Evolutionary conservation across 2,329 filamentous ascomycete genomes (phyloP).

Genomic region (Drechslerella dactyloides): DNA sequence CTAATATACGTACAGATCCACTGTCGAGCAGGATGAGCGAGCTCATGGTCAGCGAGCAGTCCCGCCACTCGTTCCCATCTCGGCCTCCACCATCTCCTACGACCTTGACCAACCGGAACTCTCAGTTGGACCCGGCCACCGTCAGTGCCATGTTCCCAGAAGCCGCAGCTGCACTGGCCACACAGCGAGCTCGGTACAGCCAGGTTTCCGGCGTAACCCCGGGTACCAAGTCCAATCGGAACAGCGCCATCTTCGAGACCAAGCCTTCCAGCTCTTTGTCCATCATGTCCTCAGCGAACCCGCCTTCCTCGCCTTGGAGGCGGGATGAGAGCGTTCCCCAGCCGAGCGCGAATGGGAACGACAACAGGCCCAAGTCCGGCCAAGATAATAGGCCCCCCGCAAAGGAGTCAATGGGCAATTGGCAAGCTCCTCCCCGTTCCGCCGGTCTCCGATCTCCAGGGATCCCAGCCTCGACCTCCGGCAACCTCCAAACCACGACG

Average conservation of each 20-base stretch:
- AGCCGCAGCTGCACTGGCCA: conserved; percentile 95
- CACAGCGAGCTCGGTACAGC: conserved; percentile 96
- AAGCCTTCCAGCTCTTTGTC: conserved; percentile 61
- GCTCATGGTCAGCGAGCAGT: conserved; percentile 92
- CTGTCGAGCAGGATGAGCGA: conserved; percentile 96
- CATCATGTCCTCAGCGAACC: conserved; percentile 70
- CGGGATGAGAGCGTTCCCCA: conserved; percentile 55
- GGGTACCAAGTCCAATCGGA: conserved; percentile 74
- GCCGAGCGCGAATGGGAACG: conserved; percentile 60
- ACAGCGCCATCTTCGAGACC: conserved; percentile 80
- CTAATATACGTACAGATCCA: conserved; percentile 69
- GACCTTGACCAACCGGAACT: conserved; percentile 84
- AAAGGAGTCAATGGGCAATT: conserved; percentile 90
- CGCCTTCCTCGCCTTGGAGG: conserved; percentile 82
- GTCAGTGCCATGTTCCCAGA: conserved; percentile 99
- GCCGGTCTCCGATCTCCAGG: conserved; percentile 81
- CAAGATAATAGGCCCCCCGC: conserved; percentile 34
- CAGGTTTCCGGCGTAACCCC: conserved; percentile 91
- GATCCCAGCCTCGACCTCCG: conserved; percentile 61
- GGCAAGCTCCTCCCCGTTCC: conserved; percentile 79
- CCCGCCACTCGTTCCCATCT: conserved; percentile 83
- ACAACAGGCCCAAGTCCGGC: conserved; percentile 42
- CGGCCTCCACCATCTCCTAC: conserved; percentile 66
- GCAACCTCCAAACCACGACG: conserved; percentile 64
- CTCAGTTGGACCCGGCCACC: conserved; percentile 86